phyloP scores from a whole-genome alignment of 1,139 yeast species.

The Hyphopichia khmerensis region DNA sequence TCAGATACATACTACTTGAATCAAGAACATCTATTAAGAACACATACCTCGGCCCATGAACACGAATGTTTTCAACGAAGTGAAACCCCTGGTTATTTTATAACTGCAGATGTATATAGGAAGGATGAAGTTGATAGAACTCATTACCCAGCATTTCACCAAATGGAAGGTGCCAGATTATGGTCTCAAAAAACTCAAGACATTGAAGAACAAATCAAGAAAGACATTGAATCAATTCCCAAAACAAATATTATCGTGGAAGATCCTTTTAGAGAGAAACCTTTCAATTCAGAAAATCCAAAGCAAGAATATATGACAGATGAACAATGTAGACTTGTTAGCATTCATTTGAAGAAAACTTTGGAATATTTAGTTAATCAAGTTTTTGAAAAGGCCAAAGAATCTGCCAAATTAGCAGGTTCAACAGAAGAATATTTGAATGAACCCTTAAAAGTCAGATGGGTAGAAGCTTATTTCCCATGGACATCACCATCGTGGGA shows the following conservation, averaged over 20 bases:
- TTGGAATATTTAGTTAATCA: conserved; percentile 79
- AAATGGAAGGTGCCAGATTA: conserved; percentile 92
- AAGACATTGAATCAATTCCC: conserved; percentile 68
- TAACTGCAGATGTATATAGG: conserved; percentile 94
- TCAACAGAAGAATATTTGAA: conserved; percentile 58
- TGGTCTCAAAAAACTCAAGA: conserved; percentile 60
- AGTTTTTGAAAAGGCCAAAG: conserved; percentile 74
- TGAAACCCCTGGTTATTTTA: conserved; percentile 82
- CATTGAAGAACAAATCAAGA: conserved; percentile 42
- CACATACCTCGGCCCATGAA: conserved; percentile 98
- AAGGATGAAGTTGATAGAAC: conserved; percentile 94
- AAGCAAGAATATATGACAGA: conserved; percentile 75
- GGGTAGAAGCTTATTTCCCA: conserved; percentile 97
- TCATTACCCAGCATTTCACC: conserved; percentile 97
- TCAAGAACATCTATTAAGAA: conserved; percentile 66
- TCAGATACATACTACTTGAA: conserved; percentile 93
- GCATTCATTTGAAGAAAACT: conserved; percentile 80
- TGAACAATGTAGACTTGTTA: conserved; percentile 64
- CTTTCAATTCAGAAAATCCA: conserved; percentile 66
- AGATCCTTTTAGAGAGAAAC: conserved; percentile 53
- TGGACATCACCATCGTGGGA: conserved; percentile 99
- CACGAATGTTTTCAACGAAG: conserved; percentile 69
- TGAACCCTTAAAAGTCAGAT: conserved; percentile 81
- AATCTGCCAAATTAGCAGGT: conserved; percentile 68
- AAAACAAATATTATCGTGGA: conserved; percentile 70